Evolutionary conservation across 495 filamentous ascomycete genomes (phyloP), one percentile per base, ranked within the genome.

Genomic region (Penicillium nucicola): DNA sequence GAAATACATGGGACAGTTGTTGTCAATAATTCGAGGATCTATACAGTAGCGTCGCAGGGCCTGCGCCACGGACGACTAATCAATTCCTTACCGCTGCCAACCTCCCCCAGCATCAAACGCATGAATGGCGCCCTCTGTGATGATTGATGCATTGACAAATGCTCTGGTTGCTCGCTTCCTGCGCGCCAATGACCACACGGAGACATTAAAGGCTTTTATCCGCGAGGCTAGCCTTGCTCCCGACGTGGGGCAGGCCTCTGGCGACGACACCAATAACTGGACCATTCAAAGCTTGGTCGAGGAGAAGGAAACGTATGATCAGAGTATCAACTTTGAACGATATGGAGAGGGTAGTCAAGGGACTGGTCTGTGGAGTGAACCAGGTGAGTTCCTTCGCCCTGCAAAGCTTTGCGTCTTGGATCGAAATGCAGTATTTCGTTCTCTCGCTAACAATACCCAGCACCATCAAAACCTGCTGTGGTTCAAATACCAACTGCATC

Each of bases 261-360:
- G 73, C 52, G 73, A 77, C 11, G 78, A 72, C 33, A 61, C 58
- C 10, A 67, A 71, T 35, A 71, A 74, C 38, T 69, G 84, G 57
- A 85, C 84, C 10, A 75, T 88, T 38, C 84, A 88, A 49, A 65
- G 75, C 43, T 67, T 88, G 37, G 70, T 88, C 32, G 76, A 85
- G 40, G 84, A 88, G 63, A 88, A 88, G 65, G 76, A 76, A 52
- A 64, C 68, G 0, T 88, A 79, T 50, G 85, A 88, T 55, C 57
- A 82, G 15, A 80, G 64, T 31, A 54, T 77, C 19, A 62, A 66
- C 2, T 82, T 84, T 52, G 84, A 87, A 60, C 81, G 67, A 50
- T 78, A 54, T 74, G 75, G 49, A 19, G 67, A 62, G 3, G 45
- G 52, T 9, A 57, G 63, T 6, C 65, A 77, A 41, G 59, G 68